Conservation (phyloP, 2,329 filamentous ascomycete genomes). For the Aspergillus aculeatus region DNA sequence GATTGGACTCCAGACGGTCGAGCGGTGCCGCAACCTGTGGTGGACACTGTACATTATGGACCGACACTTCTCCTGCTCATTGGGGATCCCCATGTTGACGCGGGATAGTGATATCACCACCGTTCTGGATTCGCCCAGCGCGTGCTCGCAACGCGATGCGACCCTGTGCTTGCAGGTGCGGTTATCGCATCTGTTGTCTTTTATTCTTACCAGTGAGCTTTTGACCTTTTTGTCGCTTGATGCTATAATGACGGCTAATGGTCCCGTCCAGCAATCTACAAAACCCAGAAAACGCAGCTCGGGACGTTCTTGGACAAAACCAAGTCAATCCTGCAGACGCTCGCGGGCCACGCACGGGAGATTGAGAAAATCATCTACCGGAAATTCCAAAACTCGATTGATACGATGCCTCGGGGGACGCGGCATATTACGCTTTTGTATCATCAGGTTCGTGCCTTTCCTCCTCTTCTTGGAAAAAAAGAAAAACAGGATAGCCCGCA, state of each 20-base stretch:
- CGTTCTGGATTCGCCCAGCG: slow-evolving; percentile 27
- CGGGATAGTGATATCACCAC: slow-evolving; percentile 44
- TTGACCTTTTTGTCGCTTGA: too few species aligned
- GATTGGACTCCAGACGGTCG: slow-evolving; percentile 33
- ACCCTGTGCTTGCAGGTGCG: slow-evolving; percentile 38
- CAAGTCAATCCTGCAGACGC: slow-evolving; percentile 35
- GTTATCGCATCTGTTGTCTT: slow-evolving; percentile 36
- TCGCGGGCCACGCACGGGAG: slow-evolving; percentile 41
- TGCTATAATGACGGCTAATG: neutral
- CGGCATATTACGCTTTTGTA: slow-evolving; percentile 41
- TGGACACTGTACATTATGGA: slow-evolving; percentile 46
- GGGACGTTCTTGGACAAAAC: slow-evolving; percentile 40
- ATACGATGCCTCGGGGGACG: slow-evolving; percentile 39
- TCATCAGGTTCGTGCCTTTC: slow-evolving; percentile 34
- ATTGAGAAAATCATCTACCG: slow-evolving; percentile 38
- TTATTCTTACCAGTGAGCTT: slow-evolving; percentile 37
- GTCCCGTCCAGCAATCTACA: slow-evolving; percentile 34
- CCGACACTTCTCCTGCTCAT: slow-evolving; percentile 40
- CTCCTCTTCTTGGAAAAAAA: too few species aligned
- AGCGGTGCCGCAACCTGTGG: slow-evolving; percentile 41
- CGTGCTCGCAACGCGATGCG: slow-evolving; percentile 29
- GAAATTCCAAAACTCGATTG: slow-evolving; percentile 37
- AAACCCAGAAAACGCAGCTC: slow-evolving; percentile 34
- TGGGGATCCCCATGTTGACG: slow-evolving; percentile 40
- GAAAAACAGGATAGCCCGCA: too few species aligned